These are phyloP conservation scores for Xylaria nigripes DNA, from an alignment of 495 filamentous ascomycete genomes.

Conservation along the genomic window DNA sequence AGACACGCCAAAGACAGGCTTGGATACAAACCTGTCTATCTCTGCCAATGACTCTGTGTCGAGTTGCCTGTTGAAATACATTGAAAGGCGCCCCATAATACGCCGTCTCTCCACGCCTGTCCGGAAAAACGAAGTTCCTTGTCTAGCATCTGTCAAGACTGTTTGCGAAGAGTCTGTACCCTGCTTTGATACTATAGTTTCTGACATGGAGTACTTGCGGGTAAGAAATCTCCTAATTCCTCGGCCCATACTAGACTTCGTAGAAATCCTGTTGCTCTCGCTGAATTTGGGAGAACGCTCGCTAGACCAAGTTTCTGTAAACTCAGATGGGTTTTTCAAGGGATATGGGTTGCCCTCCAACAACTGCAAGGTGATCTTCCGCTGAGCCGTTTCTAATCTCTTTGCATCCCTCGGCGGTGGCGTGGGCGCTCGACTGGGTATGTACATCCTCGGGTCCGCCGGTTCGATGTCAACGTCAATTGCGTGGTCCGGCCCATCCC, in stretches of 20 bases:
- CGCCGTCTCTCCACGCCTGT: constrained; percentile 26
- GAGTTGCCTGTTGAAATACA: constrained; percentile 24
- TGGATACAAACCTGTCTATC: constrained; percentile 7
- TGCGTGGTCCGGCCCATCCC: constrained; percentile 36
- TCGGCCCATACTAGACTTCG: constrained; percentile 9
- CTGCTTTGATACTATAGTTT: constrained; percentile 16
- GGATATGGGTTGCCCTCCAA: constrained; percentile 14
- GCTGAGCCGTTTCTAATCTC: constrained; percentile 20
- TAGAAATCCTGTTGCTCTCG: too few species aligned
- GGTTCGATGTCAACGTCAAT: constrained; percentile 32
- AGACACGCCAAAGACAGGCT: constrained; percentile 32
- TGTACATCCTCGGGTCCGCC: constrained; percentile 8
- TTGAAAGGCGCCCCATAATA: constrained; percentile 28
- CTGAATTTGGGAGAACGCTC: constrained; percentile 12
- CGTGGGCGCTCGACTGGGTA: constrained; percentile 30
- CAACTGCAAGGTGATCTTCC: constrained; percentile 14
- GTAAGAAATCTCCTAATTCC: constrained; percentile 19
- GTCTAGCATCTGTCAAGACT: constrained; percentile 2
- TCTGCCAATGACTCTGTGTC: constrained; percentile 11
- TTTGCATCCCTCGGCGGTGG: constrained; percentile 31
- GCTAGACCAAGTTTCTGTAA: constrained; percentile 17
- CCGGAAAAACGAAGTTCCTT: too few species aligned
- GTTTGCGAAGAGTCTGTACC: constrained; percentile 13
- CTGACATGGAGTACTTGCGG: constrained; percentile 17
- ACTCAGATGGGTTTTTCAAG: constrained; percentile 9